phyloP scores from a whole-genome alignment of 1,139 yeast species.

The Pneumocystis murina region DNA sequence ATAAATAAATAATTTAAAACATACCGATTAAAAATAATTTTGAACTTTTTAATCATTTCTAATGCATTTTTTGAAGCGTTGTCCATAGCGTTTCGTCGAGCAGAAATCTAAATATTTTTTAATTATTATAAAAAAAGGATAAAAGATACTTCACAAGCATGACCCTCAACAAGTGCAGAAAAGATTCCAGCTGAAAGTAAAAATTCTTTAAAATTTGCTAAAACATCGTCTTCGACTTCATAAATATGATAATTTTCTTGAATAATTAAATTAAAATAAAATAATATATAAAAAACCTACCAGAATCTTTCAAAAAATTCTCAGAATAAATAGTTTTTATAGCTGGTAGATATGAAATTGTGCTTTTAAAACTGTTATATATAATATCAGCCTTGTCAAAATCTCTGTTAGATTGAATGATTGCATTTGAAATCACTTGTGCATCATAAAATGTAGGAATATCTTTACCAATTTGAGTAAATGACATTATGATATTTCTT shows the following conservation, averaged over 20 bases:
- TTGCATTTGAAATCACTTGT: conserved; percentile 75
- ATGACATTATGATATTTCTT: conserved; percentile 52
- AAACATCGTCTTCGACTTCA: conserved; percentile 59
- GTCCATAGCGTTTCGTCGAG: conserved; percentile 99
- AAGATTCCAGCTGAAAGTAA: conserved; percentile 79
- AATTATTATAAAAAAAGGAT: neutral
- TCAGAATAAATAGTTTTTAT: conserved; percentile 52
- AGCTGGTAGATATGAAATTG: conserved; percentile 83
- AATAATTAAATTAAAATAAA: neutral
- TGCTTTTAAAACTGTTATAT: conserved; percentile 76
- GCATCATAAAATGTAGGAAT: conserved; percentile 90
- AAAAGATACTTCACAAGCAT: conserved; percentile 56
- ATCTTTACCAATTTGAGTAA: conserved; percentile 89
- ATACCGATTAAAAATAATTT: conserved; percentile 97
- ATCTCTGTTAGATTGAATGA: conserved; percentile 38
- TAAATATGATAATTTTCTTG: conserved; percentile 52
- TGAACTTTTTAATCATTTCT: conserved; percentile 91
- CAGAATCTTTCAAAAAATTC: conserved; percentile 66
- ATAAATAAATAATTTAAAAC: neutral
- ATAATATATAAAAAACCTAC: conserved; percentile 21
- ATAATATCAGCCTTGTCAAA: conserved; percentile 69
- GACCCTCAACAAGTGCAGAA: conserved; percentile 93
- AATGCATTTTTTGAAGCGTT: conserved; percentile 99
- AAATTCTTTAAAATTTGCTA: conserved; percentile 52
- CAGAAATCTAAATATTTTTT: conserved; percentile 39